Evolutionary conservation across 1,284 basidiomycete genomes (phyloP), one percentile per base, ranked within the genome.

Genomic region (Schizophyllum commune): DNA sequence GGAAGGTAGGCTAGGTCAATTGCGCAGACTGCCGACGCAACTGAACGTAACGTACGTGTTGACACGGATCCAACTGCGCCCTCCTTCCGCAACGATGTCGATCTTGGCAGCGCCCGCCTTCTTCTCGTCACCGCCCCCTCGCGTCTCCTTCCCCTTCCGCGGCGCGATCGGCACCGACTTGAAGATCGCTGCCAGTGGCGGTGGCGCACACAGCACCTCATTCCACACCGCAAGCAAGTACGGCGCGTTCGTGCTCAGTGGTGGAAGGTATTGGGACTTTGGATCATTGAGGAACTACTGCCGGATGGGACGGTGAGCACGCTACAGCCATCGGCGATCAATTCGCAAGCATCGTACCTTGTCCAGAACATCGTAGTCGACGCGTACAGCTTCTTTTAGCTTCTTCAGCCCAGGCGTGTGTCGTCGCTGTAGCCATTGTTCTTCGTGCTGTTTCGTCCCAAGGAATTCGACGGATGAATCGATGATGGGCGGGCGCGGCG

Each of bases 221-320:
- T 89, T 83, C 89, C 89, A 93, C 0, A 91, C 88, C 0, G 88
- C 83, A 27, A 88, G 77, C 27, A 91, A 77, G 67, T 91, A 91
- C 0, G 86, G 86, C 1, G 89, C 87, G 68, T 91, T 91, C 5
- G 85, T 88, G 0, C 88, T 89, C 9, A 83, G 73, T 1, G 83
- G 69, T 1, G 81, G 79, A 1, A 79, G 70, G 47, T 75, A 68
- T 5, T 67, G 73, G 52, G 75, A 77, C 32, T 72, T 60, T 5
- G 80, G 75, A 63, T 82, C 73, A 59, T 78, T 74, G 56, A 88
- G 76, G 68, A 84, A 85, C 87, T 89, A 86, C 84, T 86, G 67
- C 65, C 76, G 53, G 64, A 64, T 64, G 52, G 52, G 34, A 55
- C 57, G 59, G 60, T 65, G 60, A 70, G 62, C 33, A n/a, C 27